Evolutionary conservation across 78 protist genomes (phyloP), one percentile per base, ranked within the genome.

Genomic region (Cavenderia fasciculata): DNA sequence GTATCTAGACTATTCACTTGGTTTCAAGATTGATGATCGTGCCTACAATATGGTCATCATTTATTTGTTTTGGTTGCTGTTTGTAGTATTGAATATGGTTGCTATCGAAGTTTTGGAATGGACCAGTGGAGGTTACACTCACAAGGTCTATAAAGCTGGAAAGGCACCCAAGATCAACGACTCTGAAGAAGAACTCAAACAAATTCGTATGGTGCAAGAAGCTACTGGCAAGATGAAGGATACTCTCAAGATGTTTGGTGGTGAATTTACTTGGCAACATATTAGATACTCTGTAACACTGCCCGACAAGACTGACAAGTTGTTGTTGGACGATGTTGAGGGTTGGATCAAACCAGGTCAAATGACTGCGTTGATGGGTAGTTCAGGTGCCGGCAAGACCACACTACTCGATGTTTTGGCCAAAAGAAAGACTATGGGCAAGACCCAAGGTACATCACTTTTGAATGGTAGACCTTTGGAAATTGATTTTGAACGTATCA

Each of bases 361-460:
- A 57, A 84, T 91, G 90, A 91, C 94, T 21, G 94, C 94, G 19
- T 56, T 91, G 21, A 91, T 91, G 94, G 94, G 94, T 16, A 41
- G 86, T 1, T 91, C 94, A 10, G 87, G 87, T 59, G 87, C 87
- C 19, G 97, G 97, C 41, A 95, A 96, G 82, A 91, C 94, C 19
- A 94, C 97, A 1, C 27, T 94, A 63, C 71, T 94, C 2, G 95
- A 94, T 79, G 90, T 94, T 14, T 76, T 96, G 33, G 96, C 96
- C 10, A 56, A 74, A 33, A 65, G 97, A 46, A 92, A 95, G 90
- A 78, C 88, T 4, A 78, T 57, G 12, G 97, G 97, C 12, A 76
- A 29, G 11, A 40, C 92, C 21, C 72, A 86, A 71, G 97, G 97
- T 25, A 56, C 36, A 0, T 47, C 79, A 34, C 21, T 31, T 2